A percentile compares a stretch with the other conserved stretches of the same genome.
These are phyloP conservation scores for Ceratocystis smalleyi DNA, from an alignment of 2,329 filamentous ascomycete genomes.

Conservation along the genomic window DNA sequence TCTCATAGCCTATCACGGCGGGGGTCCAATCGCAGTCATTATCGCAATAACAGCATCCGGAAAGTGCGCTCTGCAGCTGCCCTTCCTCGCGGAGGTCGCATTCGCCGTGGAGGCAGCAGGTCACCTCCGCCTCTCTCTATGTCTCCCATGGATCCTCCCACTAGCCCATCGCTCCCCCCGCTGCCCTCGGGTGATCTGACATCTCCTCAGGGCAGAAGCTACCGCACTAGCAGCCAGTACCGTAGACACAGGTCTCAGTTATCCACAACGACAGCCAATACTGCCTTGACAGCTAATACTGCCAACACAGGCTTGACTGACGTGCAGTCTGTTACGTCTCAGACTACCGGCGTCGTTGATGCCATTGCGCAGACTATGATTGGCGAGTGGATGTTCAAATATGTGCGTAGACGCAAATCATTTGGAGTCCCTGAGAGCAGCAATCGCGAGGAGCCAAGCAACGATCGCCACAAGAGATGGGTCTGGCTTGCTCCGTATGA, in stretches of 20 bases:
- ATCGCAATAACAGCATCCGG: slow-evolving; percentile 49
- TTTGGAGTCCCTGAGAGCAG: slow-evolving; percentile 63
- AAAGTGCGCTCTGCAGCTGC: slow-evolving; percentile 74
- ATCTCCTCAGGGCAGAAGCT: slow-evolving; percentile 30
- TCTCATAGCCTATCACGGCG: slow-evolving; percentile 59
- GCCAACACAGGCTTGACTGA: slow-evolving; percentile 28
- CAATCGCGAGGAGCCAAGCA: slow-evolving; percentile 53
- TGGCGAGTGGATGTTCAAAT: slow-evolving; percentile 93
- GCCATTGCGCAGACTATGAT: slow-evolving; percentile 98
- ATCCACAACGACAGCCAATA: slow-evolving; percentile 45
- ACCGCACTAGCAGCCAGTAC: slow-evolving; percentile 26
- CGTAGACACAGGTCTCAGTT: slow-evolving; percentile 39
- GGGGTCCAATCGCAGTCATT: slow-evolving; percentile 32
- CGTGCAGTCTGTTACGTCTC: slow-evolving; percentile 37
- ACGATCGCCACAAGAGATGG: slow-evolving; percentile 85
- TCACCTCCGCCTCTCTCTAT: slow-evolving; percentile 52
- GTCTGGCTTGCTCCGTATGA: slow-evolving; percentile 98
- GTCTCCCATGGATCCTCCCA: slow-evolving; percentile 45
- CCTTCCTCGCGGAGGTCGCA: slow-evolving; percentile 41
- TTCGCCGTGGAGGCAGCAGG: slow-evolving; percentile 34
- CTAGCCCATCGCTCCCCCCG: slow-evolving; percentile 57
- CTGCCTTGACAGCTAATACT: slow-evolving; percentile 28
- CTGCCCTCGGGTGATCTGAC: slow-evolving; percentile 51
- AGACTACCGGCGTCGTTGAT: slow-evolving; percentile 74
- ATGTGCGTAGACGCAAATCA: slow-evolving; percentile 72